Base-by-base conservation (phyloP, 129 eudicot genomes). In the Heracleum sosnowskyi region DNA sequence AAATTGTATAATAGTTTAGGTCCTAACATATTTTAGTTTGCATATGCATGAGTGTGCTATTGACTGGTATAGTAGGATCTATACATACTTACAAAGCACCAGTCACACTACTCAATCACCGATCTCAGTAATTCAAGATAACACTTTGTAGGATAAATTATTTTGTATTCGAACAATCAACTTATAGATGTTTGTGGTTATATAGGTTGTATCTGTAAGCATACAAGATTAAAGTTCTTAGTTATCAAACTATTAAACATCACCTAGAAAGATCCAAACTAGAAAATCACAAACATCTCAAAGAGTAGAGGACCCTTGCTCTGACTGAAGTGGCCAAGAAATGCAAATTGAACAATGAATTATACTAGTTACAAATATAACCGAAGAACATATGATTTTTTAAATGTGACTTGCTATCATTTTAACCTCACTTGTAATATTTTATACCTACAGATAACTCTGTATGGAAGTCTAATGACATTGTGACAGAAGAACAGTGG, bases 361-460 rank as follows among this genome's bases (percentile, higher is more conserved):
- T 71, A 71, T 22, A 17, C 24, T 71, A 71, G 8, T 40, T 36
- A 24, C 75, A 7, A 13, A 39, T 71, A 39, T 40, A 2, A 42
- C 12, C 37, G 76, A 72, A 73, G 26, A 40, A 44, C 26, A 17
- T 36, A 62, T 49, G 33, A 24, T 37, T 75, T 46, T 4, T 24
- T 53, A 11, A 24, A 12, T 77, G 73, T 47, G 12, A 36, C 68
- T 70, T 78, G 44, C 15, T n/a, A 63, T 69, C 69, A 57, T 80
- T 41, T 35, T 36, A 26, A 36, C 15, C 41, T 24, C 73, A 78
- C 77, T 80, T 57, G 76, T 68, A 53, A 33, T n/a, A 39, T 68
- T 74, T 73, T 45, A 5, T n/a, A 73, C 53, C 24, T 70, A 28
- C 94, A 91, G 90, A 83, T 82, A 88, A 81, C 69, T 73, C 83